Percentiles rank a stretch among this genome's conserved stretches.
These are phyloP conservation scores for Drosera spatulata DNA, from an alignment of 179 eudicot species.

Conservation along the genomic window DNA sequence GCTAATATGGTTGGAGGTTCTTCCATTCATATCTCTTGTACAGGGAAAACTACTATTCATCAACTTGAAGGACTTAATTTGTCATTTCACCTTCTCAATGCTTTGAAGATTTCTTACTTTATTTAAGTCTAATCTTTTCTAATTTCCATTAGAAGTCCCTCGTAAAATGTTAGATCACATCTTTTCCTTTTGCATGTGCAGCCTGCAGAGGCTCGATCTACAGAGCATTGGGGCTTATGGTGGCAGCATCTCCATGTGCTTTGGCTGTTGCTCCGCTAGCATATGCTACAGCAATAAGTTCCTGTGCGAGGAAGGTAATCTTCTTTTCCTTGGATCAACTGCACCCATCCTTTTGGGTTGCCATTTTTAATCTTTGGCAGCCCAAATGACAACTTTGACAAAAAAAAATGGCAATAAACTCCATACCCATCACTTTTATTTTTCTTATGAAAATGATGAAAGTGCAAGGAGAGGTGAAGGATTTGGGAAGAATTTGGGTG, in stretches of 20 bases:
- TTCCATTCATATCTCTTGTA: too few relatives aligned
- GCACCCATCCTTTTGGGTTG: too few relatives aligned
- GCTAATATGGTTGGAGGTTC: too few relatives aligned
- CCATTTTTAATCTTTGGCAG: too few relatives aligned
- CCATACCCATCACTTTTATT: too few relatives aligned
- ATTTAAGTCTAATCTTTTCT: neutral
- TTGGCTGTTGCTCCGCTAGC: constrained; percentile 97
- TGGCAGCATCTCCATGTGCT: constrained; percentile 99
- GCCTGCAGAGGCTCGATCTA: constrained; percentile 95
- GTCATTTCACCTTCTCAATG: neutral
- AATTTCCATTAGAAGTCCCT: neutral
- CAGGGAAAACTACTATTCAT: too few relatives aligned
- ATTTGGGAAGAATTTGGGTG: too few relatives aligned
- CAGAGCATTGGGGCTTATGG: constrained; percentile 97
- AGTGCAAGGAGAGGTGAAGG: too few relatives aligned
- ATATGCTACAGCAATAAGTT: constrained; percentile 96
- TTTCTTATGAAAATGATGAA: too few relatives aligned
- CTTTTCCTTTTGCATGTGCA: constrained; percentile 21
- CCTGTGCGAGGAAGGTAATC: constrained; percentile 90
- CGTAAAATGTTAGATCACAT: neutral
- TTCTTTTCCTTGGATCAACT: neutral
- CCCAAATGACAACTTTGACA: too few relatives aligned
- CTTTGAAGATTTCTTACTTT: neutral
- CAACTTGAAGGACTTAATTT: too few relatives aligned
- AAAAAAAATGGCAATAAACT: too few relatives aligned